Evolutionary conservation across 2,329 filamentous ascomycete genomes (phyloP).

Genomic region (Neoarthrinium moseri): DNA sequence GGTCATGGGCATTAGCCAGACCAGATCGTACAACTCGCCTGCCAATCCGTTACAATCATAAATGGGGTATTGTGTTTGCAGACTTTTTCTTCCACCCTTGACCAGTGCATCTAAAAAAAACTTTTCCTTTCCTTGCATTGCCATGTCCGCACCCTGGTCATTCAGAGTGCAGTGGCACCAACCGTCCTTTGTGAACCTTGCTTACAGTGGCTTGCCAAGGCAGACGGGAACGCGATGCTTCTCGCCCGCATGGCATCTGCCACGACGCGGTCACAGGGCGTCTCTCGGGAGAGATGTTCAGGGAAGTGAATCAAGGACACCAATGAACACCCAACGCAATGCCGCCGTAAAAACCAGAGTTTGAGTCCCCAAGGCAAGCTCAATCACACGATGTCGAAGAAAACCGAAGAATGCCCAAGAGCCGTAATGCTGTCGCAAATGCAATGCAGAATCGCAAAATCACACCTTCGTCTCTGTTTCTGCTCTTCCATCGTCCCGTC

Average conservation of each 20-base stretch:
- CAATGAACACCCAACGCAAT: constrained; percentile 31
- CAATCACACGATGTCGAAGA: neutral
- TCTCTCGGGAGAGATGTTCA: too few species aligned
- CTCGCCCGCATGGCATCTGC: too few species aligned
- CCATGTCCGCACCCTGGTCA: too few species aligned
- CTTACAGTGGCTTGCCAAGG: too few species aligned
- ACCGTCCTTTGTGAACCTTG: too few species aligned
- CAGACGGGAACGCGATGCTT: too few species aligned
- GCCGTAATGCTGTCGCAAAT: constrained; percentile 23
- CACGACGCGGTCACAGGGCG: too few species aligned
- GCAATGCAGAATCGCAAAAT: constrained; percentile 19
- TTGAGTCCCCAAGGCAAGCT: constrained; percentile 10
- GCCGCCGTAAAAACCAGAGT: constrained; percentile 24
- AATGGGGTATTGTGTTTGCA: neutral
- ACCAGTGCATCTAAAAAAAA: neutral
- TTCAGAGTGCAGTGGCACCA: too few species aligned
- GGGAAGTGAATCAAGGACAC: constrained; percentile 15
- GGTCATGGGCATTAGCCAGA: too few species aligned
- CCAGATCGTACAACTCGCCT: too few species aligned
- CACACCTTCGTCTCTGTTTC: constrained; percentile 5
- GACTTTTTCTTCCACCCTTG: neutral
- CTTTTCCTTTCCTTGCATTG: neutral
- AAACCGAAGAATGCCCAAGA: constrained; percentile 18
- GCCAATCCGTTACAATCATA: too few species aligned
- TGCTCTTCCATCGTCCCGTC: neutral